phyloP scores from a whole-genome alignment of 2,329 filamentous ascomycete species.

The Colletotrichum sp. region DNA sequence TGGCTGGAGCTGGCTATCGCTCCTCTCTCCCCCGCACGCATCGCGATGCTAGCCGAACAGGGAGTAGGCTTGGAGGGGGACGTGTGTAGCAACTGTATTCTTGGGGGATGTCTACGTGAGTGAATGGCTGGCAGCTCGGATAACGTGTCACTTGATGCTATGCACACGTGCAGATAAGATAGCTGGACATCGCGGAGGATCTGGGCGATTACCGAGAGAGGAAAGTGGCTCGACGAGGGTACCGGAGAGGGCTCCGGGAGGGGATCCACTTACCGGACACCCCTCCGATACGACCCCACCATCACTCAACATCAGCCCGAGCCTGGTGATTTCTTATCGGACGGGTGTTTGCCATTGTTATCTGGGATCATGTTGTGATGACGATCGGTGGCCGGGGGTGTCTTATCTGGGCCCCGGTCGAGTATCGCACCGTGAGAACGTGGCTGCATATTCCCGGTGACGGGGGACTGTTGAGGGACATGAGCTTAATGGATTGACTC shows the following conservation, averaged over 20 bases:
- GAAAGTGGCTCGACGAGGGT: background rate
- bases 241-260: conserved; percentile 14
- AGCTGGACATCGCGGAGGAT: background rate
- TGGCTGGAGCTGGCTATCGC: background rate
- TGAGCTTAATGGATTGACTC: background rate
- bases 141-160: background rate
- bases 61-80: background rate
- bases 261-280: conserved; percentile 15
- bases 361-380: background rate
- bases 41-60: background rate
- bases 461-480: background rate
- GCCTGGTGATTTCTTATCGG: background rate
- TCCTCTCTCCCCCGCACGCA: background rate
- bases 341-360: background rate
- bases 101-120: background rate
- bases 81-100: background rate
- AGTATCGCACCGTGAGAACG: background rate
- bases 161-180: conserved; percentile 4
- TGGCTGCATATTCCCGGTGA: background rate
- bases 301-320: background rate
- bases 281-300: conserved; percentile 14
- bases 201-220: background rate
- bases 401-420: background rate
- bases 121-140: background rate
- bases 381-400: background rate